Percentiles rank a stretch among this genome's conserved stretches.
These are phyloP conservation scores for Cryptococcus jaspeensis DNA, from an alignment of 1,284 basidiomycete genomes.

Conservation along the genomic window DNA sequence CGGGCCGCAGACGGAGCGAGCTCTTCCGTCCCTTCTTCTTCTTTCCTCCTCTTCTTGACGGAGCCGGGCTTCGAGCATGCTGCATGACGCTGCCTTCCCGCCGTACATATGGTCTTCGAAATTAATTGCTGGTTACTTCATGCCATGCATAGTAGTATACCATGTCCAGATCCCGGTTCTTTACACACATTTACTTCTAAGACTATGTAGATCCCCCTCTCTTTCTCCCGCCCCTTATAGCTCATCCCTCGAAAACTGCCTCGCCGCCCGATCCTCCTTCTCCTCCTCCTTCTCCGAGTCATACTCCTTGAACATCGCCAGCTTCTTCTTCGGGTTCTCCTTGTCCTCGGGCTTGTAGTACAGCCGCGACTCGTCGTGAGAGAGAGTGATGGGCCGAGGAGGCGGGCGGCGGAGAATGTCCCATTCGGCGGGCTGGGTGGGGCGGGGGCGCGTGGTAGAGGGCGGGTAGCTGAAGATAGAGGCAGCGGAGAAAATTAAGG, in stretches of 20 bases:
- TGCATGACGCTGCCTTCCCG: no score
- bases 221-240: slow-evolving; percentile 14
- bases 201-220: neutral
- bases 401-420: slow-evolving; percentile 44
- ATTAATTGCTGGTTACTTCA: no score
- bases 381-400: slow-evolving; percentile 44
- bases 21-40: no score
- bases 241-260: slow-evolving; percentile 33
- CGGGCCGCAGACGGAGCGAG: no score
- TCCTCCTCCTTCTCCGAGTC: slow-evolving; percentile 27
- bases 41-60: no score
- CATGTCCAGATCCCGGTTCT: no score
- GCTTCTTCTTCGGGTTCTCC: slow-evolving; percentile 26
- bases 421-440: slow-evolving; percentile 35
- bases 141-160: no score
- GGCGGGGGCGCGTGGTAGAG: slow-evolving; percentile 22
- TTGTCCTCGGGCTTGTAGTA: slow-evolving; percentile 25
- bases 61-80: no score
- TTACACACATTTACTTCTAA: neutral
- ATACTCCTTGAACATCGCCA: slow-evolving; percentile 42
- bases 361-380: slow-evolving; percentile 33
- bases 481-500: neutral
- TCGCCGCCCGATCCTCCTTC: slow-evolving; percentile 20
- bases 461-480: slow-evolving; percentile 35
- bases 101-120: no score